Percentiles rank a stretch among this genome's conserved stretches.
Evolutionary conservation across 202 grass and related monocot genomes (phyloP).

Genomic region (Panicum virgatum): DNA sequence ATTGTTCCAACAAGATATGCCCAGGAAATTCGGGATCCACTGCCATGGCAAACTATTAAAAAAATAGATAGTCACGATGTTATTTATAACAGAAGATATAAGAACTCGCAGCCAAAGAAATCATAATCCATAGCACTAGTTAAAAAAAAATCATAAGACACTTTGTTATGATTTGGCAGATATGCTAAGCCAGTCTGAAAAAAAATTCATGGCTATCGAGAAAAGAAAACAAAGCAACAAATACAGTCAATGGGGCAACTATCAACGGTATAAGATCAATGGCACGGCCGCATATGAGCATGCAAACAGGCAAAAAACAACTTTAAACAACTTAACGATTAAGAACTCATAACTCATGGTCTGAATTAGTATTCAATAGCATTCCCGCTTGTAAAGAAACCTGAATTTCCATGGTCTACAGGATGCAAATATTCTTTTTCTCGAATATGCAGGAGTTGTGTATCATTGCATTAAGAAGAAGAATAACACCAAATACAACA

Average conservation of each 20-base stretch:
- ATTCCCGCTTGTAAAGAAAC: background rate
- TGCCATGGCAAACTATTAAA: constrained; percentile 77
- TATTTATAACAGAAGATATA: constrained; percentile 6
- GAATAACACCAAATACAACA: too few relatives aligned
- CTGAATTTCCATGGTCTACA: background rate
- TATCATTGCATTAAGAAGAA: too few relatives aligned
- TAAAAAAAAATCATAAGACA: background rate
- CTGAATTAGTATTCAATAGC: background rate
- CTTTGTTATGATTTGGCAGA: background rate
- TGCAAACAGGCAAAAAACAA: background rate
- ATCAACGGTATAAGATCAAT: background rate
- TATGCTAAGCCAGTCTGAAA: background rate
- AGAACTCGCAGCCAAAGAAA: background rate
- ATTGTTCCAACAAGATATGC: constrained; percentile 96
- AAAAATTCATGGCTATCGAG: background rate
- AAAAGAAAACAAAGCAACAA: background rate
- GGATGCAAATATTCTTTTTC: background rate
- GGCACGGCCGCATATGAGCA: background rate
- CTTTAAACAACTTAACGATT: background rate
- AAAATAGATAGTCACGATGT: constrained; percentile 17
- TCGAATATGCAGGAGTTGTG: too few relatives aligned
- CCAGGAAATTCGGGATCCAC: constrained; percentile 96
- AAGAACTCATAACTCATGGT: background rate
- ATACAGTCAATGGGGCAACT: background rate
- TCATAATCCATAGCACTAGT: background rate